phyloP scores from a whole-genome alignment of 1,284 basidiomycete genomes.

The Tremellales sp. region DNA sequence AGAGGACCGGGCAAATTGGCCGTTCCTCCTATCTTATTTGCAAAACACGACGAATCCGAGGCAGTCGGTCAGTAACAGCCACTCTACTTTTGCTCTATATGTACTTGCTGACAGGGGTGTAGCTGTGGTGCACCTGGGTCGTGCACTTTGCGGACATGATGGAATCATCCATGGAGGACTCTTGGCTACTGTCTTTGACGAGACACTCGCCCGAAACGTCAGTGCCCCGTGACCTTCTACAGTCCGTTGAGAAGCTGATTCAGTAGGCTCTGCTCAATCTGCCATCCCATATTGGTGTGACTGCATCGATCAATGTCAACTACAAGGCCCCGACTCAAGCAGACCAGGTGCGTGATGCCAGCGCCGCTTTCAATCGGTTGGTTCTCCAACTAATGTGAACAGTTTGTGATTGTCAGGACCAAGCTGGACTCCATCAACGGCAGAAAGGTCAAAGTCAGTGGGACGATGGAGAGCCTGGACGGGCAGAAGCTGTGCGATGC shows the following conservation, averaged over 20 bases:
- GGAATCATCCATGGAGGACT: constrained; percentile 92
- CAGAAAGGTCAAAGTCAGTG: constrained; percentile 58
- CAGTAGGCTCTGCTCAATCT: constrained; percentile 77
- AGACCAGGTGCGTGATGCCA: constrained; percentile 63
- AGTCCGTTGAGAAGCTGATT: neutral
- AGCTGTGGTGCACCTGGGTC: constrained; percentile 74
- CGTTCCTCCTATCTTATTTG: constrained; percentile 67
- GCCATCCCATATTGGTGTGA: constrained; percentile 88
- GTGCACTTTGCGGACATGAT: constrained; percentile 81
- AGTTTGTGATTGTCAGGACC: constrained; percentile 51
- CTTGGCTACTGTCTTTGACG: constrained; percentile 84
- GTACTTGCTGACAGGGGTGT: neutral
- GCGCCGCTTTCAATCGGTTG: neutral
- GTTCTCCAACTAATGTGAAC: constrained; percentile 55
- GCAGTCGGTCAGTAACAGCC: constrained; percentile 51
- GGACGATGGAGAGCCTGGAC: constrained; percentile 67
- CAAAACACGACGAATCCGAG: constrained; percentile 70
- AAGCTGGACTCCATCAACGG: constrained; percentile 67
- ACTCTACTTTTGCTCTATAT: neutral
- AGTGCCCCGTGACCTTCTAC: constrained; percentile 34
- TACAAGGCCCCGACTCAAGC: constrained; percentile 78
- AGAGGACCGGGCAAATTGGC: constrained; percentile 80
- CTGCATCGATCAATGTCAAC: constrained; percentile 70
- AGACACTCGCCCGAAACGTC: constrained; percentile 76
- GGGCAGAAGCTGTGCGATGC: constrained; percentile 78